phyloP scores from a whole-genome alignment of 768 basidiomycete genomes.

The Hydnum rufescens region DNA sequence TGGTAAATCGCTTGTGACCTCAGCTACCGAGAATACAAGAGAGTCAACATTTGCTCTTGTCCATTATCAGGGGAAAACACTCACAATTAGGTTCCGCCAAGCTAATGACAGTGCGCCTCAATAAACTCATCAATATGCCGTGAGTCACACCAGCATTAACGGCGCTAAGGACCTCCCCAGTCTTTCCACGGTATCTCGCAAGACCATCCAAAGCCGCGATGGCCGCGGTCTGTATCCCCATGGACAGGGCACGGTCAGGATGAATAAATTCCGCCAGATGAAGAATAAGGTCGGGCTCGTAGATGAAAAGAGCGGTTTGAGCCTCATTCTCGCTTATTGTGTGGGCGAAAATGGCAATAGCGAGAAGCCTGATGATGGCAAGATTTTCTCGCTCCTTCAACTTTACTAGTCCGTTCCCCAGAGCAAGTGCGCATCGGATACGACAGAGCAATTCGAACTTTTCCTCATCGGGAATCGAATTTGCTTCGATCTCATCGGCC shows the following conservation, averaged over 20 bases:
- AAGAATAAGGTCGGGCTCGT: constrained; percentile 79
- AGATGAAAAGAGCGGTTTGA: constrained; percentile 67
- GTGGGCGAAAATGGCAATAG: constrained; percentile 82
- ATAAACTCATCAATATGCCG: constrained; percentile 75
- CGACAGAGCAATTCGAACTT: constrained; percentile 78
- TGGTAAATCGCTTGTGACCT: constrained; percentile 18
- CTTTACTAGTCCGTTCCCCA: constrained; percentile 25
- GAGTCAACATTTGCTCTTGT: background rate
- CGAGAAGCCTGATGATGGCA: constrained; percentile 57
- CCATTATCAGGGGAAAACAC: constrained; percentile 13
- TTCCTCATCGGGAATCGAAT: constrained; percentile 58
- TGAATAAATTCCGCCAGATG: constrained; percentile 82
- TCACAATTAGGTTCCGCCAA: constrained; percentile 45
- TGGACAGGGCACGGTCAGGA: constrained; percentile 49
- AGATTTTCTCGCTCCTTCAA: constrained; percentile 54
- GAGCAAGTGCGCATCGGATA: constrained; percentile 56
- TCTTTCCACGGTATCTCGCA: constrained; percentile 61
- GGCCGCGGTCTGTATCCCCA: constrained; percentile 62
- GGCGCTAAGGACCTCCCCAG: constrained; percentile 72
- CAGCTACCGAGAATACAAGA: constrained; percentile 9
- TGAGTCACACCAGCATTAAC: constrained; percentile 94
- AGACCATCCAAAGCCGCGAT: constrained; percentile 82
- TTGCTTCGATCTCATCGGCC: constrained; percentile 44
- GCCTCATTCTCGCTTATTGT: constrained; percentile 66
- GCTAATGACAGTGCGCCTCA: constrained; percentile 63